phyloP scores from a whole-genome alignment of 768 basidiomycete genomes.

The Harrya chromipes region DNA sequence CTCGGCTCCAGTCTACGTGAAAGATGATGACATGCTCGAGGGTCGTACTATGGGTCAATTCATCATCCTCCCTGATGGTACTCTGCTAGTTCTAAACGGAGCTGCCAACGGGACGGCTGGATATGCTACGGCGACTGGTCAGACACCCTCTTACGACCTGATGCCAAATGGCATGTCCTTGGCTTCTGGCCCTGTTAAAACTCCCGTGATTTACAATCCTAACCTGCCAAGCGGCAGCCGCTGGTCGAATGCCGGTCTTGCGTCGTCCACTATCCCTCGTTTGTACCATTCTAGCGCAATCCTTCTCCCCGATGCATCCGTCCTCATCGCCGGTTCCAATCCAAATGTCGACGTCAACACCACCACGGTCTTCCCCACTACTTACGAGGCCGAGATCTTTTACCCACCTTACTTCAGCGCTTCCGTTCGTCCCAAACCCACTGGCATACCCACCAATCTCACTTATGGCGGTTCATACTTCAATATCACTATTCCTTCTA shows the following conservation, averaged over 20 bases:
- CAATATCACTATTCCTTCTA: conserved; percentile 66
- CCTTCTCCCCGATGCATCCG: conserved; percentile 81
- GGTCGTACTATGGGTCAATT: conserved; percentile 92
- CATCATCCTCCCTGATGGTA: conserved; percentile 77
- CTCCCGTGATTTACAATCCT: conserved; percentile 82
- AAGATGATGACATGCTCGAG: conserved; percentile 75
- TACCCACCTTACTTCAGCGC: conserved; percentile 89
- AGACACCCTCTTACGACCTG: conserved; percentile 36
- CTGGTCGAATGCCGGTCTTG: conserved; percentile 70
- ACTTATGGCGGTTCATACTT: conserved; percentile 83
- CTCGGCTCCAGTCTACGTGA: conserved; percentile 52
- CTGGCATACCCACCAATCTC: conserved; percentile 69
- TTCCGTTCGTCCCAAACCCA: conserved; percentile 61
- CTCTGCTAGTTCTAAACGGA: conserved; percentile 77
- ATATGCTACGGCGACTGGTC: conserved; percentile 59
- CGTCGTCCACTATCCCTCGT: conserved; percentile 65
- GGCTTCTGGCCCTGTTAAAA: conserved; percentile 74
- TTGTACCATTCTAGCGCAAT: conserved; percentile 92
- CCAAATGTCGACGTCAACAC: conserved; percentile 85
- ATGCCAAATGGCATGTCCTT: conserved; percentile 76
- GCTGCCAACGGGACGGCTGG: conserved; percentile 86
- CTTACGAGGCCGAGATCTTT: conserved; percentile 83
- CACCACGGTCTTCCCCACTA: conserved; percentile 65
- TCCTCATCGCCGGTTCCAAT: conserved; percentile 90
- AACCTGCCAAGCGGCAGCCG: conserved; percentile 64